These are phyloP conservation scores for Torrubiellomyces zombiae DNA, from an alignment of 2,329 filamentous ascomycete genomes.

Conservation along the genomic window DNA sequence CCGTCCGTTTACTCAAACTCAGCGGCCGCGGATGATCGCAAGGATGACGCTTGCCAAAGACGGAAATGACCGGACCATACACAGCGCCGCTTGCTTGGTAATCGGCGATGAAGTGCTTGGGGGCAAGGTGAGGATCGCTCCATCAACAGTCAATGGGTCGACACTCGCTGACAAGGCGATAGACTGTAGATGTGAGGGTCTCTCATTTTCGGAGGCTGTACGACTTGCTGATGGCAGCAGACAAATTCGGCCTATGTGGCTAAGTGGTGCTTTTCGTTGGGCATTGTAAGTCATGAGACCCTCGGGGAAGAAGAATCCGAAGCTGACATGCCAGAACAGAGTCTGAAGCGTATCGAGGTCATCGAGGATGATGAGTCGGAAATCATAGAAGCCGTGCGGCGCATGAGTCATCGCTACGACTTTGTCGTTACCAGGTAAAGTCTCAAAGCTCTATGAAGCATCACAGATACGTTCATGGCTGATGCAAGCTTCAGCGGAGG, in stretches of 20 bases:
- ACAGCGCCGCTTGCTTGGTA: constrained; percentile 81
- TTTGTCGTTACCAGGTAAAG: constrained; percentile 70
- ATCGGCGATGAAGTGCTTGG: constrained; percentile 96
- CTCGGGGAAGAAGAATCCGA: too few relatives aligned
- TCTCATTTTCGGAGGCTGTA: too few relatives aligned
- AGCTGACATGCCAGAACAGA: constrained; percentile 23
- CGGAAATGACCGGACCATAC: constrained; percentile 50
- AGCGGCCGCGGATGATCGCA: constrained; percentile 8
- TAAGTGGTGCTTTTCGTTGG: constrained; percentile 46
- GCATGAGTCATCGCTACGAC: constrained; percentile 83
- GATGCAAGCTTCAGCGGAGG: constrained; percentile 43
- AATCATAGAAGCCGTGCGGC: constrained; percentile 70
- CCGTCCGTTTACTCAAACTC: too few relatives aligned
- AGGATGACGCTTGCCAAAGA: constrained; percentile 28
- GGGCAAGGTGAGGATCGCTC: constrained; percentile 61
- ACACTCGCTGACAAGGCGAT: constrained; percentile 5
- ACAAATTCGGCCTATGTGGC: constrained; percentile 49
- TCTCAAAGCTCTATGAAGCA: too few relatives aligned
- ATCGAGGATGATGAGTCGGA: constrained; percentile 85
- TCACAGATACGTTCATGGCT: not conserved
- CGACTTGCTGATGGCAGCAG: constrained; percentile 21
- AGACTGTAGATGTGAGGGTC: constrained; percentile 23
- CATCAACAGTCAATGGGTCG: not conserved
- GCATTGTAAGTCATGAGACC: constrained; percentile 33
- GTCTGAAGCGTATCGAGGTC: constrained; percentile 76